phyloP scores from a whole-genome alignment of 176 grass and related monocot species.

The Oryza brachyantha region DNA sequence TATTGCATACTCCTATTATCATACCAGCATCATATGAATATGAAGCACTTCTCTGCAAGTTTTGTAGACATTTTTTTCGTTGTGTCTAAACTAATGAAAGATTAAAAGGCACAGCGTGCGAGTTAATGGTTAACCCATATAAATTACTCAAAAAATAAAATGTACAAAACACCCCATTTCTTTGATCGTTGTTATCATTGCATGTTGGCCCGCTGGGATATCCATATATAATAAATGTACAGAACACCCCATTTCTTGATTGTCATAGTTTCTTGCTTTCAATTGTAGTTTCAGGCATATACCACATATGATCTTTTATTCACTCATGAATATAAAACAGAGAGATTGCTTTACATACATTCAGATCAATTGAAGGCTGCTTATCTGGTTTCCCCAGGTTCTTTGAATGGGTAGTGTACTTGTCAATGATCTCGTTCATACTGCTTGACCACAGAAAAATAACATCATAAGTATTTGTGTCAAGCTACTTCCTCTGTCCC shows the following conservation, averaged over 20 bases:
- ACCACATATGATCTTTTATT: background rate
- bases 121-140: background rate
- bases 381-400: constrained; percentile 57
- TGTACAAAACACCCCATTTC: no score
- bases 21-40: background rate
- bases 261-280: background rate
- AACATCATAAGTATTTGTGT: constrained; percentile 7
- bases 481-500: no score
- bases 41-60: background rate
- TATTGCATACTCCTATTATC: no score
- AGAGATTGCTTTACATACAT: constrained; percentile 52
- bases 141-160: background rate
- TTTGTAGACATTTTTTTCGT: background rate
- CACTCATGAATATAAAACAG: background rate
- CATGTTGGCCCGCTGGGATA: background rate
- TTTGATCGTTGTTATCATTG: background rate
- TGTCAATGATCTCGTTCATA: constrained; percentile 74
- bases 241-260: background rate
- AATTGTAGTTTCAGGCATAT: background rate
- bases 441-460: constrained; percentile 44
- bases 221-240: background rate
- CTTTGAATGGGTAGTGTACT: constrained; percentile 67
- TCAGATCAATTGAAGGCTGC: constrained; percentile 63
- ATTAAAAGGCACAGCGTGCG: background rate
- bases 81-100: background rate